These are phyloP conservation scores for Cubamyces lactineus DNA, from an alignment of 768 basidiomycete genomes.

Conservation along the genomic window DNA sequence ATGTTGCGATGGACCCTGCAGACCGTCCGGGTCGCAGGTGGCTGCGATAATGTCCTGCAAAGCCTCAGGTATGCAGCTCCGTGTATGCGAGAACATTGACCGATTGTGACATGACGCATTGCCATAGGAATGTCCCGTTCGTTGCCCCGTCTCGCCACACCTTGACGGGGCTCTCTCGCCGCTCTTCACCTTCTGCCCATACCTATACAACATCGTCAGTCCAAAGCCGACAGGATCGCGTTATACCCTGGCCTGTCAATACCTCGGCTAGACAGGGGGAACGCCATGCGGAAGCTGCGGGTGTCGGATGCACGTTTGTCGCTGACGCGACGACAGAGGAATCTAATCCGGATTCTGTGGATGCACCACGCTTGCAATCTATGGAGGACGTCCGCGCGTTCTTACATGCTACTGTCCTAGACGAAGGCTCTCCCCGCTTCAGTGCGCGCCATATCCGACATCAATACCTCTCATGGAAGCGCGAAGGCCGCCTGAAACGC, in stretches of 20 bases:
- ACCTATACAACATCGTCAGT: no score
- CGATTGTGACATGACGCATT: not conserved
- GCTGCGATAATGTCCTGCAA: constrained; percentile 33
- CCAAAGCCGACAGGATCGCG: no score
- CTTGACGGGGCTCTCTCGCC: no score
- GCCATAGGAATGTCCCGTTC: no score
- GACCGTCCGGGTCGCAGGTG: constrained; percentile 51
- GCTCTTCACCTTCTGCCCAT: no score
- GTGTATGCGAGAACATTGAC: not conserved
- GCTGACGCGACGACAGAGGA: no score
- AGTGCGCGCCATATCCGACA: constrained; percentile 12
- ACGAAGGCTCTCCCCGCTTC: constrained; percentile 10
- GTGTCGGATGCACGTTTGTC: no score
- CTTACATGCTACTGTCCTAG: constrained; percentile 7
- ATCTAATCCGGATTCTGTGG: no score
- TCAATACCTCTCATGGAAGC: constrained; percentile 34
- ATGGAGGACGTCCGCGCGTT: constrained; percentile 14
- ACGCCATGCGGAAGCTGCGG: no score
- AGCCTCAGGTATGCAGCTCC: not conserved
- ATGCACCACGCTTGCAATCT: not conserved
- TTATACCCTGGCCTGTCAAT: no score
- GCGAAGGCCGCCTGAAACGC: constrained; percentile 37
- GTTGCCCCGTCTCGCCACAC: no score
- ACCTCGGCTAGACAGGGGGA: no score
- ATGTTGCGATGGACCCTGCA: constrained; percentile 76